A percentile compares a stretch with the other conserved stretches of the same genome.
These are phyloP conservation scores for Dissophora ornata DNA, from an alignment of 192 early-diverging fungal species.

Conservation along the genomic window DNA sequence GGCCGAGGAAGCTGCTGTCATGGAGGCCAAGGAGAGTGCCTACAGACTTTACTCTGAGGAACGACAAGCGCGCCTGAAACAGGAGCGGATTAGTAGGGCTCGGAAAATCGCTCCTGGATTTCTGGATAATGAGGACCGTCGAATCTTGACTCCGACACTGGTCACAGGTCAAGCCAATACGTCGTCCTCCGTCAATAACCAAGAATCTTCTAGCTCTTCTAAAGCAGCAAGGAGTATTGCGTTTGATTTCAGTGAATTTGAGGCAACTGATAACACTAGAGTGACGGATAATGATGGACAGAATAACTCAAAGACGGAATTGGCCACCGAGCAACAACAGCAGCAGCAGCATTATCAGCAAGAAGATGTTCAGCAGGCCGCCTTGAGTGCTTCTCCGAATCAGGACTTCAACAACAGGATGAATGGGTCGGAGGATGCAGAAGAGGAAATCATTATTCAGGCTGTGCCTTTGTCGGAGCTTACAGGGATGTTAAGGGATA, in stretches of 20 bases:
- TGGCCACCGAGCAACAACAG: not conserved
- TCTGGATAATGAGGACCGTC: slow-evolving; percentile 65
- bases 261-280: slow-evolving; percentile 9
- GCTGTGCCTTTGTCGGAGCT: slow-evolving; percentile 45
- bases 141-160: slow-evolving; percentile 64
- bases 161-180: slow-evolving; percentile 31
- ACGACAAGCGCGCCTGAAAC: slow-evolving; percentile 60
- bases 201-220: not conserved
- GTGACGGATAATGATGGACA: too few species aligned
- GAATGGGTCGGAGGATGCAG: not conserved
- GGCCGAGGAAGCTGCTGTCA: slow-evolving; percentile 36
- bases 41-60: slow-evolving; percentile 55
- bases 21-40: slow-evolving; percentile 45
- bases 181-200: not conserved
- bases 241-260: slow-evolving; percentile 52
- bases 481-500: slow-evolving; percentile 41
- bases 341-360: not conserved
- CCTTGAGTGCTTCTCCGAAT: not conserved
- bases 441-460: slow-evolving; percentile 50
- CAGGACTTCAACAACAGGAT: not conserved
- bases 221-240: not conserved
- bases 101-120: slow-evolving; percentile 75
- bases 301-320: not conserved
- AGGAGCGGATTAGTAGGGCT: slow-evolving; percentile 55
- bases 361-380: not conserved